Conservation (phyloP, 2,329 filamentous ascomycete genomes). For the Aspergillus japonicus region DNA sequence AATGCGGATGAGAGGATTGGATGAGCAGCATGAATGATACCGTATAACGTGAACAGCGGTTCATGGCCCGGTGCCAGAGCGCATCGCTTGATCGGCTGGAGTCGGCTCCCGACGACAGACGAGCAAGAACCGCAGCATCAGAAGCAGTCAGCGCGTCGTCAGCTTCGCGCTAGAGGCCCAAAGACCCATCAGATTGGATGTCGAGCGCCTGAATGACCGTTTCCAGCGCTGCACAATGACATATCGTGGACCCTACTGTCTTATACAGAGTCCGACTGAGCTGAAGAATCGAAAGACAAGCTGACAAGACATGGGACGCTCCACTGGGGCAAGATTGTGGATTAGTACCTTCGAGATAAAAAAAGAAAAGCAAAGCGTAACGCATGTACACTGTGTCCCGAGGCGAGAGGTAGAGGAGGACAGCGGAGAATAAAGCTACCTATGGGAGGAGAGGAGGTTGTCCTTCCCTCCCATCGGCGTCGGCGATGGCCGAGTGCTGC, state of each 20-base stretch:
- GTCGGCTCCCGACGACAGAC: slow-evolving; percentile 5
- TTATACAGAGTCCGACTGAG: not conserved
- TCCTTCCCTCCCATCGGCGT: not conserved
- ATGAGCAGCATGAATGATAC: slow-evolving; percentile 2
- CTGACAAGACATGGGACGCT: not conserved
- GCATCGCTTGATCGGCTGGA: slow-evolving; percentile 17
- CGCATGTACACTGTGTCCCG: not conserved
- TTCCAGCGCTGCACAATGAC: slow-evolving; percentile 3
- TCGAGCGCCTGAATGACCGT: not conserved
- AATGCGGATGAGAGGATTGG: slow-evolving; percentile 11
- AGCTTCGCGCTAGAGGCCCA: slow-evolving; percentile 1
- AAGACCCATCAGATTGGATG: slow-evolving; percentile 5
- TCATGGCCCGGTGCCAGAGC: slow-evolving; percentile 11
- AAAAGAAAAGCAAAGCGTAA: slow-evolving; percentile 4
- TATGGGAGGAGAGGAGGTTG: not conserved
- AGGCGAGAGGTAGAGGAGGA: not conserved
- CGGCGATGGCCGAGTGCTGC: slow-evolving; percentile 16
- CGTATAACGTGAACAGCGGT: not conserved
- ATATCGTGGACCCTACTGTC: slow-evolving; percentile 5
- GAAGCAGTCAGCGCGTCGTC: slow-evolving; percentile 7
- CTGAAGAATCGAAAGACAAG: not conserved
- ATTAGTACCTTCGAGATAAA: not conserved
- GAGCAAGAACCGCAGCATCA: slow-evolving; percentile 2
- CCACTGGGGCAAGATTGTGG: slow-evolving; percentile 1
- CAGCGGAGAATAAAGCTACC: not conserved